phyloP scores from a whole-genome alignment of 2,329 filamentous ascomycete genomes.

The Plenodomus biglobosus region DNA sequence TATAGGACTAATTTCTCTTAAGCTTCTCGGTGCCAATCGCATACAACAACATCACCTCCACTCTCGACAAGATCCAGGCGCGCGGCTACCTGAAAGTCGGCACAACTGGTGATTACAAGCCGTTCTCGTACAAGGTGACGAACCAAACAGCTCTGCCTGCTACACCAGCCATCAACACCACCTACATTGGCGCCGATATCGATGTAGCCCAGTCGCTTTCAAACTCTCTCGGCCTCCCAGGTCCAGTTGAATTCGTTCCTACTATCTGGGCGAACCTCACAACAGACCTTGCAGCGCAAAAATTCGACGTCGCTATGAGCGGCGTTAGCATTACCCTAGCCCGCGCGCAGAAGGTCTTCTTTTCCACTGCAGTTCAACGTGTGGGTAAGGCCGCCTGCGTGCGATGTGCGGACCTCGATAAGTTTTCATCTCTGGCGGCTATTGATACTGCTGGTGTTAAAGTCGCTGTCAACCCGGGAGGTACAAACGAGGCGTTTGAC shows the following conservation, averaged over 20 bases:
- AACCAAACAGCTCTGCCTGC: slow-evolving; percentile 12
- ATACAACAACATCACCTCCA: slow-evolving; percentile 6
- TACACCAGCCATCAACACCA: slow-evolving; percentile 10
- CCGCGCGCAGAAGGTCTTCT: slow-evolving; percentile 9
- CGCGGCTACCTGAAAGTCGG: slow-evolving; percentile 19
- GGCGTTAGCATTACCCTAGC: slow-evolving; percentile 16
- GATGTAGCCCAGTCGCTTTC: slow-evolving; percentile 11
- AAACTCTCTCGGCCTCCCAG: slow-evolving; percentile 9
- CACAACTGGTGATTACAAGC: slow-evolving; percentile 19
- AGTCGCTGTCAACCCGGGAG: slow-evolving; percentile 13
- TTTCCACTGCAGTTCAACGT: slow-evolving; percentile 9
- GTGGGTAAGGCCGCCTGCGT: slow-evolving; percentile 16
- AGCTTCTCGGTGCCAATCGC: neutral
- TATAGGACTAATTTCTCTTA: neutral
- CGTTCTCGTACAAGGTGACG: slow-evolving; percentile 15
- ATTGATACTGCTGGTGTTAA: slow-evolving; percentile 14
- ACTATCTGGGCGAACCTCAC: slow-evolving; percentile 14
- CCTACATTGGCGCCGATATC: slow-evolving; percentile 17
- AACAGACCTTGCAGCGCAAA: slow-evolving; percentile 3
- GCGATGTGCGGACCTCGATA: slow-evolving; percentile 7
- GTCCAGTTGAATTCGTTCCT: slow-evolving; percentile 12
- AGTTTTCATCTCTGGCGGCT: slow-evolving; percentile 9
- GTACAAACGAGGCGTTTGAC: slow-evolving; percentile 17
- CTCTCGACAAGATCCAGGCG: slow-evolving; percentile 10
- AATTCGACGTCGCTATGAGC: slow-evolving; percentile 16